Evolutionary conservation across 768 basidiomycete species (phyloP).

Genomic region (Kwoniella europaea): DNA sequence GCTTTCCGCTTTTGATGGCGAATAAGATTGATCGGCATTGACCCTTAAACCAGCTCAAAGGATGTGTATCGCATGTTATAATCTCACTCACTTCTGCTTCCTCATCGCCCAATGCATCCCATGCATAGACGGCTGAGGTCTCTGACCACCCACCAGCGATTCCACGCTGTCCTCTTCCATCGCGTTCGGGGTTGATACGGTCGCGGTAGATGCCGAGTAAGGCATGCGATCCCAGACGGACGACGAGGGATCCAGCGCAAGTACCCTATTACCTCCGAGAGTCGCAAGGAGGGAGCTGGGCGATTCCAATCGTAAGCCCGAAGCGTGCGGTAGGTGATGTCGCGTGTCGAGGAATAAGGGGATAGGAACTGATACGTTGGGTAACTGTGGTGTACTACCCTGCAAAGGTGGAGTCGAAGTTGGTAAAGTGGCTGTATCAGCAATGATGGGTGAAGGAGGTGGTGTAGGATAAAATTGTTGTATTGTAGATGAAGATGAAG

Average conservation of each 20-base stretch:
- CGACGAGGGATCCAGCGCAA: constrained; percentile 16
- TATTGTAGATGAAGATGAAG: background rate
- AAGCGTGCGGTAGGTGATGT: constrained; percentile 33
- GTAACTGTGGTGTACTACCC: background rate
- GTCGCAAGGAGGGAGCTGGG: constrained; percentile 24
- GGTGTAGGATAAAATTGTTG: constrained; percentile 36
- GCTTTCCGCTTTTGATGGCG: constrained; percentile 5
- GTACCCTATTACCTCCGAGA: constrained; percentile 31
- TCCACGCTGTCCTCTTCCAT: constrained; percentile 45
- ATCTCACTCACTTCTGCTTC: constrained; percentile 25
- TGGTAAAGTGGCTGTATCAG: constrained; percentile 7
- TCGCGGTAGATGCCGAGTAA: constrained; percentile 25
- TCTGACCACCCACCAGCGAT: constrained; percentile 30
- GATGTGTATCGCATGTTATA: background rate
- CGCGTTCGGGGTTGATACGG: constrained; percentile 18
- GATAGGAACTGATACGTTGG: constrained; percentile 15
- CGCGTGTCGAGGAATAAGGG: constrained; percentile 24
- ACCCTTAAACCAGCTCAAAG: background rate
- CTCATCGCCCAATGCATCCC: constrained; percentile 26
- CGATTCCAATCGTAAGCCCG: constrained; percentile 27
- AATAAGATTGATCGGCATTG: background rate
- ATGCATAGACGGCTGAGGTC: constrained; percentile 11
- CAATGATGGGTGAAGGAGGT: constrained; percentile 34
- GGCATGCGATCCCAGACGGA: constrained; percentile 46
- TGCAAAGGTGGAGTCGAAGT: background rate